These are phyloP conservation scores for Xylaria sp. DNA, from an alignment of 2,329 filamentous ascomycete species.

Conservation along the genomic window DNA sequence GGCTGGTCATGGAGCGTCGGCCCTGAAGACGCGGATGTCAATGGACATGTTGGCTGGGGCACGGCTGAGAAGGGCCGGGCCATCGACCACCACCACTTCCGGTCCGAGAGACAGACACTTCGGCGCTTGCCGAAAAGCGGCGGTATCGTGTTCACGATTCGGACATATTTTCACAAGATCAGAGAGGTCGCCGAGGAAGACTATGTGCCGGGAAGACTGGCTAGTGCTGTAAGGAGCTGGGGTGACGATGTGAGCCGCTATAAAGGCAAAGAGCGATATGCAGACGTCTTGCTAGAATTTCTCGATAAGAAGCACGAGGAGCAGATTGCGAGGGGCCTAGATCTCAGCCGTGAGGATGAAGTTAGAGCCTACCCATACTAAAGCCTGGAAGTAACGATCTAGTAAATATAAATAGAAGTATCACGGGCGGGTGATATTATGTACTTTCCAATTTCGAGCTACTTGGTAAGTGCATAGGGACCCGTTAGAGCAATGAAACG, in stretches of 20 bases:
- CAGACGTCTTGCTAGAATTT: constrained; percentile 78
- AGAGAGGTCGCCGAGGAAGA: constrained; percentile 75
- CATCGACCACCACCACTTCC: constrained; percentile 79
- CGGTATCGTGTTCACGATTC: constrained; percentile 77
- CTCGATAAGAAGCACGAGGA: constrained; percentile 78
- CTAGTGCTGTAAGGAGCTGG: constrained; percentile 84
- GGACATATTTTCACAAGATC: constrained; percentile 82
- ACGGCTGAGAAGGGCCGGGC: constrained; percentile 79
- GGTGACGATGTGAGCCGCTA: constrained; percentile 80
- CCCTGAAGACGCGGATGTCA: constrained; percentile 68
- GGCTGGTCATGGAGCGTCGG: constrained; percentile 83
- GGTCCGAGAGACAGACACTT: constrained; percentile 79
- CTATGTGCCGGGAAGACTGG: constrained; percentile 81
- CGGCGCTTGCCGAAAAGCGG: constrained; percentile 69
- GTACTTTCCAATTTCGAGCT: neutral
- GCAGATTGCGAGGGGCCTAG: constrained; percentile 75
- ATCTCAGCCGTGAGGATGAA: constrained; percentile 55
- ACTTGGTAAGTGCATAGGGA: neutral
- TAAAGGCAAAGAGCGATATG: constrained; percentile 81
- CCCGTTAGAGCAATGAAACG: neutral
- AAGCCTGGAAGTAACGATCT: neutral
- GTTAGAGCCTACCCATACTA: constrained; percentile 47
- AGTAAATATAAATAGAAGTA: neutral
- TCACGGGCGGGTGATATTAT: too few relatives aligned
- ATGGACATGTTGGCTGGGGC: constrained; percentile 71